phyloP scores from a whole-genome alignment of 768 basidiomycete species.

The Serpula lacrymans region DNA sequence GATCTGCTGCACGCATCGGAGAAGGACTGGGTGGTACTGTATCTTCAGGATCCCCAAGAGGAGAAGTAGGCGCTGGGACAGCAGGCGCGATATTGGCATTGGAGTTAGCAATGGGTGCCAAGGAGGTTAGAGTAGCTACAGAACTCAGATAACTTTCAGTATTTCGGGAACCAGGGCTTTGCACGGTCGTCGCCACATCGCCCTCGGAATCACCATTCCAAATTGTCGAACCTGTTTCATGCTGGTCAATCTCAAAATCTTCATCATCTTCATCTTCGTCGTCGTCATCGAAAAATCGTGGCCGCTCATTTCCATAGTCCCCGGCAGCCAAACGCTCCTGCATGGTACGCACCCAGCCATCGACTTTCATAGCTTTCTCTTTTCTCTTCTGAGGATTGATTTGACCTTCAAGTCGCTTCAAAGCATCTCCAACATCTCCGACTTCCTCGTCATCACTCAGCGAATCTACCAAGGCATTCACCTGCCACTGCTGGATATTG shows the following conservation, averaged over 20 bases:
- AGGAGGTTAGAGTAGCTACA: conserved; percentile 12
- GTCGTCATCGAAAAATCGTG: conserved; percentile 51
- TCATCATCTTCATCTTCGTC: conserved; percentile 39
- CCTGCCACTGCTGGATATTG: conserved; percentile 75
- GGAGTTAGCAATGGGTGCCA: no score
- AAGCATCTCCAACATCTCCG: conserved; percentile 80
- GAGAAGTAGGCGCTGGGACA: no score
- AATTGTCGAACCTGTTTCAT: conserved; percentile 26
- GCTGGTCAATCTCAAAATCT: conserved; percentile 26
- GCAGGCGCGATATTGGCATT: no score
- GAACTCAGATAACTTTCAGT: conserved; percentile 22
- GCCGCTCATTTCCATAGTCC: conserved; percentile 60
- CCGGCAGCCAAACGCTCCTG: conserved; percentile 62
- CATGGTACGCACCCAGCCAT: conserved; percentile 76
- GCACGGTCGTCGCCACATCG: conserved; percentile 14
- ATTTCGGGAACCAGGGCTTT: conserved; percentile 15
- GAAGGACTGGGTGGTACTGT: no score
- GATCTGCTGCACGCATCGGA: no score
- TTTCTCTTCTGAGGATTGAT: conserved; percentile 71
- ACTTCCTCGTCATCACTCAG: conserved; percentile 70
- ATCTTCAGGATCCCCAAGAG: no score
- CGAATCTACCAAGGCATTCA: conserved; percentile 73
- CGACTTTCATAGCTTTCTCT: conserved; percentile 73
- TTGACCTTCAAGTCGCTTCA: conserved; percentile 80
- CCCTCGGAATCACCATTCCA: conserved; percentile 5